Evolutionary conservation across 1,139 yeast species (phyloP).

Genomic region (Pichia sp.): DNA sequence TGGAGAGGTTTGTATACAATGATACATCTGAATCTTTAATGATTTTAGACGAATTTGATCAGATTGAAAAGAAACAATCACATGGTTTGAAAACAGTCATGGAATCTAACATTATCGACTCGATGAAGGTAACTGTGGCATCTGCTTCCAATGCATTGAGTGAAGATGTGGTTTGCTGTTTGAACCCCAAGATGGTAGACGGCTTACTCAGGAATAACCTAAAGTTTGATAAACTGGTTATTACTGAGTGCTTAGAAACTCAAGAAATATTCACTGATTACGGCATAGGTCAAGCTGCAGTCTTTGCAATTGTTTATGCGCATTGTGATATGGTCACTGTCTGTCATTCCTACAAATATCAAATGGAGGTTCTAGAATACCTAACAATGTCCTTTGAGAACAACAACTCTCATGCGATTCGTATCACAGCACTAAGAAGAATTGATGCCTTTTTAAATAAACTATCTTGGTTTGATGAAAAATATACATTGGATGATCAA

Average conservation of each 20-base stretch:
- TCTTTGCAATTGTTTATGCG: slow-evolving; percentile 48
- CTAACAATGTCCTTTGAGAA: slow-evolving; percentile 45
- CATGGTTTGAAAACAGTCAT: slow-evolving; percentile 49
- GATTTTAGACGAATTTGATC: slow-evolving; percentile 51
- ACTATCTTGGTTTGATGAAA: slow-evolving; percentile 36
- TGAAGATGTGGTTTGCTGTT: slow-evolving; percentile 58
- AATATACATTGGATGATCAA: slow-evolving; percentile 32
- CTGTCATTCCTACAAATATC: slow-evolving; percentile 51
- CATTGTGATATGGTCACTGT: slow-evolving; percentile 64
- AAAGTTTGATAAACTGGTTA: slow-evolving; percentile 52
- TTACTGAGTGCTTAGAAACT: slow-evolving; percentile 60
- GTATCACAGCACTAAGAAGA: slow-evolving; percentile 37
- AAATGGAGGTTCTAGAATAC: slow-evolving; percentile 52
- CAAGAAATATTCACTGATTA: slow-evolving; percentile 56
- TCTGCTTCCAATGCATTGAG: slow-evolving; percentile 60
- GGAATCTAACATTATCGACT: slow-evolving; percentile 43
- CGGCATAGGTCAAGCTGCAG: slow-evolving; percentile 62
- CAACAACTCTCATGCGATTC: slow-evolving; percentile 42
- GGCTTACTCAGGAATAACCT: slow-evolving; percentile 47
- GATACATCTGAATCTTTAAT: slow-evolving; percentile 52
- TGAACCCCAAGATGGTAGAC: slow-evolving; percentile 50
- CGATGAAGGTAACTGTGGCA: slow-evolving; percentile 60
- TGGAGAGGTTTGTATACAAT: slow-evolving; percentile 57
- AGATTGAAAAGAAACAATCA: slow-evolving; percentile 43
- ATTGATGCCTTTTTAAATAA: slow-evolving; percentile 39